These are phyloP conservation scores for Trichoderma breve DNA, from an alignment of 2,329 filamentous ascomycete genomes.

Conservation along the genomic window DNA sequence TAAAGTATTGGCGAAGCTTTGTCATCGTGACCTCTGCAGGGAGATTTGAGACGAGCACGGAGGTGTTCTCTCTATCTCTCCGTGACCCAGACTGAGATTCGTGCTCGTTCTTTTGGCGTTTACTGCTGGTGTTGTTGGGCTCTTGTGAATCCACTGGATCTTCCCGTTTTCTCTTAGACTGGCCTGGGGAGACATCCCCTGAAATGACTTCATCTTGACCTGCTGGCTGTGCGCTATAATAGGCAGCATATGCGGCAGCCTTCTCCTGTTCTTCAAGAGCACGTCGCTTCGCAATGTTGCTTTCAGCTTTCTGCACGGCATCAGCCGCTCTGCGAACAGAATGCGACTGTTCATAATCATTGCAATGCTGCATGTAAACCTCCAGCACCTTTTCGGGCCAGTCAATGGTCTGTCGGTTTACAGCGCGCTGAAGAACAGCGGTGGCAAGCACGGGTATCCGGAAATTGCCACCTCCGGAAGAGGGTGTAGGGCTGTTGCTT, in stretches of 20 bases:
- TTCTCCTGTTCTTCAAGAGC: slow-evolving; percentile 63
- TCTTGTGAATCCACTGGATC: slow-evolving; percentile 45
- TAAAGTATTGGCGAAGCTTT: slow-evolving; percentile 84
- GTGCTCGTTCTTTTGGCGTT: slow-evolving; percentile 61
- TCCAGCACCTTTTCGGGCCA: slow-evolving; percentile 76
- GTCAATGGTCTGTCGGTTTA: slow-evolving; percentile 61
- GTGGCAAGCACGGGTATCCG: slow-evolving; percentile 73
- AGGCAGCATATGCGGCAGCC: slow-evolving; percentile 49
- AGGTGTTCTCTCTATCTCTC: slow-evolving; percentile 87
- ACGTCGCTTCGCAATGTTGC: slow-evolving; percentile 60
- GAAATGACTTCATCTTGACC: slow-evolving; percentile 23
- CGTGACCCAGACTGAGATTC: slow-evolving; percentile 48
- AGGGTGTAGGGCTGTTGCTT: slow-evolving; percentile 52
- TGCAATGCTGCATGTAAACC: slow-evolving; percentile 75
- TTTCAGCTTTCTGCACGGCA: slow-evolving; percentile 66
- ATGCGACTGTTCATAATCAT: slow-evolving; percentile 81
- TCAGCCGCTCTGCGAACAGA: slow-evolving; percentile 73
- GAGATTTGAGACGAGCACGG: slow-evolving; percentile 76
- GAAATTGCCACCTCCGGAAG: slow-evolving; percentile 44
- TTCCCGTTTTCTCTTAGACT: slow-evolving; percentile 73
- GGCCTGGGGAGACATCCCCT: slow-evolving; percentile 38
- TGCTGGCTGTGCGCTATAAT: slow-evolving; percentile 35
- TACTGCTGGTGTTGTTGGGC: slow-evolving; percentile 57
- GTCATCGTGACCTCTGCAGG: slow-evolving; percentile 67
- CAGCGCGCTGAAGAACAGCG: slow-evolving; percentile 70